Conservation (phyloP, 2,329 filamentous ascomycete genomes). For the Nemania abortiva region DNA sequence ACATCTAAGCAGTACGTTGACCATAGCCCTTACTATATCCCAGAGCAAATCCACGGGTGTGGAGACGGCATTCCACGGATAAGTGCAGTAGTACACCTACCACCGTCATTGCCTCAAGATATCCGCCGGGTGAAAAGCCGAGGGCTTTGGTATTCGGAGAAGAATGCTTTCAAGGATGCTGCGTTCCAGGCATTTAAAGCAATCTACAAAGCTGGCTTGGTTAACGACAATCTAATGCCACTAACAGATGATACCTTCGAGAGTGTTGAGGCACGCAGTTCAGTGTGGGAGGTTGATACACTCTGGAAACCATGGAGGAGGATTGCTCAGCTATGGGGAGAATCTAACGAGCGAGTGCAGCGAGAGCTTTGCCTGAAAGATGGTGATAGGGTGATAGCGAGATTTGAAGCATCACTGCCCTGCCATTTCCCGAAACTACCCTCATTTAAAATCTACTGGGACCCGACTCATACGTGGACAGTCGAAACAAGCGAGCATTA, state of each 20-base stretch:
- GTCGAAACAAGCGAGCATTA: conserved; percentile 49
- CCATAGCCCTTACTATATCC: conserved; percentile 74
- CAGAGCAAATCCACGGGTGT: conserved; percentile 54
- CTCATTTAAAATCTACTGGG: conserved; percentile 57
- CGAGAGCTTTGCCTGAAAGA: conserved; percentile 54
- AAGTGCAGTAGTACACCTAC: conserved; percentile 75
- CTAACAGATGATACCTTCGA: conserved; percentile 57
- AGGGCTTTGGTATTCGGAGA: conserved; percentile 75
- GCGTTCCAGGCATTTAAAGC: conserved; percentile 82
- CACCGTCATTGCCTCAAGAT: conserved; percentile 73
- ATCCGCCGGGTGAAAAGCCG: conserved; percentile 67
- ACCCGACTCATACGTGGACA: conserved; percentile 53
- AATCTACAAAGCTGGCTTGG: conserved; percentile 76
- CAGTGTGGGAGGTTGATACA: conserved; percentile 54
- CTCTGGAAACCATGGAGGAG: conserved; percentile 61
- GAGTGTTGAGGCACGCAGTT: conserved; percentile 54
- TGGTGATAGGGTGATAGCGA: conserved; percentile 49
- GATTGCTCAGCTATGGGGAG: conserved; percentile 59
- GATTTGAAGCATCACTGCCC: conserved; percentile 61
- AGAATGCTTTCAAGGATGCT: conserved; percentile 81
- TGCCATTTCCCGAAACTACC: conserved; percentile 54
- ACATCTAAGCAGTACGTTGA: conserved; percentile 71
- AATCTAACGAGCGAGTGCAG: conserved; percentile 49
- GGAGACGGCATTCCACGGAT: conserved; percentile 49
- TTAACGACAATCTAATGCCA: conserved; percentile 85